phyloP scores from a whole-genome alignment of 306 rosid genomes.

The Argentina anserina region DNA sequence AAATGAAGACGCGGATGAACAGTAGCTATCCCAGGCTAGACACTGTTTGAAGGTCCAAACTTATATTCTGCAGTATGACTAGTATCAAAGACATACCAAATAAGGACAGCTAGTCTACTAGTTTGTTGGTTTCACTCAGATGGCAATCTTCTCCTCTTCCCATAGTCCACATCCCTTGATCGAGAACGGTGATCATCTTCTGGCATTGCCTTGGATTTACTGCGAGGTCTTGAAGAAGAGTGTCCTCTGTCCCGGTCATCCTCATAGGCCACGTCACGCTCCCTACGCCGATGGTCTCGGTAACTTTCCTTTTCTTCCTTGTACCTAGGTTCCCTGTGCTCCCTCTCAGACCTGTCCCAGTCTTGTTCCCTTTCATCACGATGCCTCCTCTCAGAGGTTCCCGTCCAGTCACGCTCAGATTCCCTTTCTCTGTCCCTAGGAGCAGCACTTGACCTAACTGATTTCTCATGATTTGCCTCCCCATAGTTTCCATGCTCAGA shows the following conservation, averaged over 20 bases:
- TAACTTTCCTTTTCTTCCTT: slow-evolving; percentile 41
- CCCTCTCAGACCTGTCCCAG: slow-evolving; percentile 39
- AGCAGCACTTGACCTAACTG: slow-evolving; percentile 35
- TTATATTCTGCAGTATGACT: slow-evolving; percentile 12
- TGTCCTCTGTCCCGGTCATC: slow-evolving; percentile 51
- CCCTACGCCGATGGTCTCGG: slow-evolving; percentile 41
- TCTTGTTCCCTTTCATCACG: slow-evolving; percentile 51
- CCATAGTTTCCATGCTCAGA: slow-evolving; percentile 42
- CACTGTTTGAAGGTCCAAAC: neutral
- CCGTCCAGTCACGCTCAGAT: slow-evolving; percentile 46
- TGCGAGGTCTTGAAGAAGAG: slow-evolving; percentile 42
- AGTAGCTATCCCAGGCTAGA: slow-evolving; percentile 9
- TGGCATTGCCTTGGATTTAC: slow-evolving; percentile 35
- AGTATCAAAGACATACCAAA: slow-evolving; percentile 10
- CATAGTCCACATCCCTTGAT: slow-evolving; percentile 49
- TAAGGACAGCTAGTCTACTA: neutral
- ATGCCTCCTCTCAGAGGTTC: slow-evolving; percentile 44
- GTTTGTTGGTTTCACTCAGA: slow-evolving; percentile 33
- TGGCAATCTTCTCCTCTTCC: slow-evolving; percentile 45
- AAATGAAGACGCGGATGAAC: slow-evolving; percentile 18
- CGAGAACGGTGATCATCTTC: slow-evolving; percentile 47
- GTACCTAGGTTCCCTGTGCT: slow-evolving; percentile 37
- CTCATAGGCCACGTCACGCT: slow-evolving; percentile 37
- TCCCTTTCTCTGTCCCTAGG: slow-evolving; percentile 41
- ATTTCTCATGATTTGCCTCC: slow-evolving; percentile 41